These are phyloP conservation scores for Vairimorpha apis DNA, from an alignment of 371 early-diverging fungal species.

Conservation along the genomic window DNA sequence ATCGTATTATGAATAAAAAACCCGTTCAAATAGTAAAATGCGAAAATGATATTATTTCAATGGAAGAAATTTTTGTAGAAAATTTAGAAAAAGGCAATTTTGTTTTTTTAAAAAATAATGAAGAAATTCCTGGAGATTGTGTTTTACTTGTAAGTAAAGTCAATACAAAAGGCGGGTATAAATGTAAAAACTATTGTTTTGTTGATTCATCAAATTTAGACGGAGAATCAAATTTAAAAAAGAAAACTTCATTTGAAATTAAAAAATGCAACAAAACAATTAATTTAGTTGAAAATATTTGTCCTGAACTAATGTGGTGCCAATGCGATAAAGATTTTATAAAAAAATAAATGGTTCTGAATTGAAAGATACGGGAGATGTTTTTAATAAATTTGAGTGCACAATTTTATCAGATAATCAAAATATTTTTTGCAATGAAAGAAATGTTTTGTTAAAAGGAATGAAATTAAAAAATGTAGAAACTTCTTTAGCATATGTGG, in stretches of 20 bases:
- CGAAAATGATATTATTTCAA: neutral
- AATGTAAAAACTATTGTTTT: slow-evolving; percentile 70
- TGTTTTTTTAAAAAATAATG: slow-evolving; percentile 63
- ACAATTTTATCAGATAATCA: slow-evolving; percentile 10
- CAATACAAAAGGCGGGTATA: slow-evolving; percentile 29
- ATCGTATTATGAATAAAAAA: slow-evolving; percentile 74
- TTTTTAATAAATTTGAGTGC: slow-evolving; percentile 48
- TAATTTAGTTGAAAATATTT: neutral
- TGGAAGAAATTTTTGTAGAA: slow-evolving; percentile 36
- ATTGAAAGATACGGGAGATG: slow-evolving; percentile 42
- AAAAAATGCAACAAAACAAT: neutral
- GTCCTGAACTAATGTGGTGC: slow-evolving; percentile 1
- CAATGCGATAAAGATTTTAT: slow-evolving; percentile 23
- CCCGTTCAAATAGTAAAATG: slow-evolving; percentile 4
- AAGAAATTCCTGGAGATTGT: slow-evolving; percentile 67
- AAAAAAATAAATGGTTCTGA: slow-evolving; percentile 14
- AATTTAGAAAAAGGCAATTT: slow-evolving; percentile 66
- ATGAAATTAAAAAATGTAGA: slow-evolving; percentile 77
- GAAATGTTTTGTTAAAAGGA: slow-evolving; percentile 78
- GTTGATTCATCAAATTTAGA: slow-evolving; percentile 88
- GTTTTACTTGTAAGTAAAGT: slow-evolving; percentile 64
- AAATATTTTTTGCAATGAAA: slow-evolving; percentile 67
- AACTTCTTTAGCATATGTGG: slow-evolving; percentile 72
- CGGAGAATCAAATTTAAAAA: slow-evolving; percentile 85
- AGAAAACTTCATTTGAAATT: slow-evolving; percentile 26